These are phyloP conservation scores for Leccinum glutinopallens DNA, from an alignment of 1,284 basidiomycete species.

Conservation along the genomic window DNA sequence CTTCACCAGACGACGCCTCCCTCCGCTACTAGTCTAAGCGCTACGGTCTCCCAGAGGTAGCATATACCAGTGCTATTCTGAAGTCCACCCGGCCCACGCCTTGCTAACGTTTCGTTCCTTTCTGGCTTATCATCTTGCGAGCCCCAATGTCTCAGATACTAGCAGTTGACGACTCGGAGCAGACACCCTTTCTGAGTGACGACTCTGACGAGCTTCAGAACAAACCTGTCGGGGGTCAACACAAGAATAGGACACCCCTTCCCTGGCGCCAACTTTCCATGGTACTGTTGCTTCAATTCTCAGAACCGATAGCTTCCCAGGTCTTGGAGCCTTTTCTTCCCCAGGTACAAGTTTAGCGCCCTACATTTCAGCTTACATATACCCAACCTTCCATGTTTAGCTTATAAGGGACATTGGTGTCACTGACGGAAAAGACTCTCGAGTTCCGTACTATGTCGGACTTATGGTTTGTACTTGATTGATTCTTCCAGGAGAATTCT, in stretches of 20 bases:
- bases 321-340: slow-evolving; percentile 76
- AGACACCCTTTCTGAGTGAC: neutral
- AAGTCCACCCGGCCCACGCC: neutral
- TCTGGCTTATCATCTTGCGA: neutral
- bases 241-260: slow-evolving; percentile 50
- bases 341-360: slow-evolving; percentile 43
- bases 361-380: neutral
- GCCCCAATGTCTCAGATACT: neutral
- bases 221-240: neutral
- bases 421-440: slow-evolving; percentile 48
- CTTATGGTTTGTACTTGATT: slow-evolving; percentile 44
- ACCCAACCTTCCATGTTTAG: slow-evolving; percentile 29
- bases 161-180: neutral
- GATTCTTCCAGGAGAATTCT: slow-evolving; percentile 2
- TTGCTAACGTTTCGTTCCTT: neutral
- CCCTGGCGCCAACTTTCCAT: slow-evolving; percentile 71
- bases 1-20: too few species aligned
- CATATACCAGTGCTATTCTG: neutral
- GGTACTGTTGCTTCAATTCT: slow-evolving; percentile 63
- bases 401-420: slow-evolving; percentile 51
- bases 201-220: neutral
- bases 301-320: slow-evolving; percentile 65
- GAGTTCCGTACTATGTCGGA: slow-evolving; percentile 58
- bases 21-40: too few species aligned
- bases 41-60: too few species aligned